phyloP scores from a whole-genome alignment of 306 rosid species.

The Heteromeles arbutifolia region DNA sequence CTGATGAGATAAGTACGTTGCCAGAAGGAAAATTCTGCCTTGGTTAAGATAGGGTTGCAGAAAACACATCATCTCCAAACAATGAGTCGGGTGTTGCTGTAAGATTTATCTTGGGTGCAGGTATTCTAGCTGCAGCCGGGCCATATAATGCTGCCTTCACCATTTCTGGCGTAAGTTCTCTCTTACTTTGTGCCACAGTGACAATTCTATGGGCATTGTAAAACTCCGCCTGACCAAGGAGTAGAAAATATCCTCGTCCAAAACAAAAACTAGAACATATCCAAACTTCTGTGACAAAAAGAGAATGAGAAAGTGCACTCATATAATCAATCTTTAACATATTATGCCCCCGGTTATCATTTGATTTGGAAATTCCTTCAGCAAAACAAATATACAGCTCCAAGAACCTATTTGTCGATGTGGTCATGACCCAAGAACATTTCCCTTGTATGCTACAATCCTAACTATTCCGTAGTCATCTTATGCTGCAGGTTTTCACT shows the following conservation, averaged over 20 bases:
- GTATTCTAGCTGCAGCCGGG: constrained; percentile 85
- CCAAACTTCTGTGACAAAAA: background rate
- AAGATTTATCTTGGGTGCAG: constrained; percentile 77
- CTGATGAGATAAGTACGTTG: constrained; percentile 38
- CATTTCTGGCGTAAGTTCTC: constrained; percentile 76
- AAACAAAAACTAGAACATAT: background rate
- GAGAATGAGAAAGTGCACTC: background rate
- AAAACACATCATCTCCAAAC: constrained; percentile 73
- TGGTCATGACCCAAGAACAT: too few species aligned
- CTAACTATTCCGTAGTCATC: too few species aligned
- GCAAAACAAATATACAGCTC: too few species aligned
- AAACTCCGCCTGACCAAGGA: constrained; percentile 80
- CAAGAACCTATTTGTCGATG: too few species aligned
- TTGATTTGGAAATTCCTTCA: too few species aligned
- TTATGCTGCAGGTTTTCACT: too few species aligned
- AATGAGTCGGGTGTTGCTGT: constrained; percentile 37
- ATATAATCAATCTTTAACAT: background rate
- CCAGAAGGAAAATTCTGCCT: constrained; percentile 42
- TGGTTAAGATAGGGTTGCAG: constrained; percentile 50
- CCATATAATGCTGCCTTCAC: constrained; percentile 90
- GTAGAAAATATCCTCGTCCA: background rate
- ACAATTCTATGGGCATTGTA: constrained; percentile 96
- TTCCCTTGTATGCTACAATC: too few species aligned
- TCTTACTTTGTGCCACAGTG: constrained; percentile 95
- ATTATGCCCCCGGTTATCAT: too few species aligned